Conservation (phyloP, 2,329 filamentous ascomycete species). For the Lasiodiplodia hormozganensis region DNA sequence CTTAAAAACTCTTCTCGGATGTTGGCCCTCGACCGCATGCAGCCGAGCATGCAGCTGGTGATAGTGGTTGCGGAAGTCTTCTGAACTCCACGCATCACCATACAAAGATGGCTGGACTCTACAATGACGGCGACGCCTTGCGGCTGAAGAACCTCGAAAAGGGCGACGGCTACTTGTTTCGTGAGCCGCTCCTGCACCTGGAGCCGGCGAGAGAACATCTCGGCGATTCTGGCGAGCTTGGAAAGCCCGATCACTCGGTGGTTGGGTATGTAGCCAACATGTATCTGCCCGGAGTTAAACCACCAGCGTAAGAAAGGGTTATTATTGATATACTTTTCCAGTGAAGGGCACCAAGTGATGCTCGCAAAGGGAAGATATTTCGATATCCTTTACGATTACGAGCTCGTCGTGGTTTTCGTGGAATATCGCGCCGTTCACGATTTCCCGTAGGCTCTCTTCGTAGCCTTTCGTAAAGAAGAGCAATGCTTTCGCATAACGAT, state of each 20-base stretch:
- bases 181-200: slow-evolving; percentile 97
- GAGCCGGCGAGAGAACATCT: slow-evolving; percentile 92
- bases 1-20: slow-evolving; percentile 95
- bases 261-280: slow-evolving; percentile 96
- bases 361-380: slow-evolving; percentile 92
- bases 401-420: slow-evolving; percentile 96
- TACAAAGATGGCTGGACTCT: slow-evolving; percentile 95
- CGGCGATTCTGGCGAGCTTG: slow-evolving; percentile 92
- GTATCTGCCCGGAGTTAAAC: slow-evolving; percentile 70
- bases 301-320: slow-evolving; percentile 3
- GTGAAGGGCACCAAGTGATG: slow-evolving; percentile 97
- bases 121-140: slow-evolving; percentile 97
- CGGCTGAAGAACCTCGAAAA: slow-evolving; percentile 90
- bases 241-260: slow-evolving; percentile 92
- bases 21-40: slow-evolving; percentile 90
- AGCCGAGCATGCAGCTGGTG: slow-evolving; percentile 96
- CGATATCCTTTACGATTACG: slow-evolving; percentile 97
- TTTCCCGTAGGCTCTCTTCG: slow-evolving; percentile 88
- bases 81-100: slow-evolving; percentile 98
- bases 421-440: slow-evolving; percentile 93
- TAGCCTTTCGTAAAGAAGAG: slow-evolving; percentile 97
- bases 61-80: slow-evolving; percentile 88
- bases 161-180: slow-evolving; percentile 93
- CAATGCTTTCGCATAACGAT: slow-evolving; percentile 92
- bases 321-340: slow-evolving; percentile 74